These are phyloP conservation scores for Paracoccidioides brasiliensis DNA, from an alignment of 2,329 filamentous ascomycete genomes.

Conservation along the genomic window DNA sequence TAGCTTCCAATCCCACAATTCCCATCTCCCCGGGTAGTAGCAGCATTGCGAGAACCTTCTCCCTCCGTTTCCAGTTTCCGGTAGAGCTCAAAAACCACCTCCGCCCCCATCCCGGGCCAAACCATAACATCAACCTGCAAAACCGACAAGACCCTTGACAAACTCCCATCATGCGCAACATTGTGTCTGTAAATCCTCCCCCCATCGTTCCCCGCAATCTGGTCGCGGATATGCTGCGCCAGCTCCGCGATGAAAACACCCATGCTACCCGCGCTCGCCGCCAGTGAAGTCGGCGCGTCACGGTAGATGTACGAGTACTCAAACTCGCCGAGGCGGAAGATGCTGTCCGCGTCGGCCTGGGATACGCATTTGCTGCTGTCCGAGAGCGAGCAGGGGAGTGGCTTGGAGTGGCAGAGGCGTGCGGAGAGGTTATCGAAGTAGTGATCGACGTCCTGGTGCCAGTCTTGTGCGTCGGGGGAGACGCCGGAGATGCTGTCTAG, in stretches of 20 bases:
- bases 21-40: constrained; percentile 7
- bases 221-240: constrained; percentile 48
- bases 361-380: constrained; percentile 44
- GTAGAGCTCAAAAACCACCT: constrained; percentile 66
- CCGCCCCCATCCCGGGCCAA: constrained; percentile 72
- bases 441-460: constrained; percentile 59
- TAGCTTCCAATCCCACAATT: constrained; percentile 17
- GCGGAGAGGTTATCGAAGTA: constrained; percentile 78
- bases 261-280: constrained; percentile 47
- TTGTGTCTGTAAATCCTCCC: constrained; percentile 55
- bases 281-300: constrained; percentile 48
- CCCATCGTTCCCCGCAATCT: constrained; percentile 29
- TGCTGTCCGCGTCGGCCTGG: constrained; percentile 49
- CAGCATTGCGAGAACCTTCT: background rate
- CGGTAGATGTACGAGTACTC: constrained; percentile 72
- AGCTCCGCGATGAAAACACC: constrained; percentile 67
- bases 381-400: constrained; percentile 53
- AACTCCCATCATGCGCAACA: constrained; percentile 64
- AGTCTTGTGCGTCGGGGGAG: constrained; percentile 39
- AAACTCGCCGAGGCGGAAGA: constrained; percentile 66
- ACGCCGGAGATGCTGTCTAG: constrained; percentile 61
- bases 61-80: constrained; percentile 24
- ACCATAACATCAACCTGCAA: constrained; percentile 65
- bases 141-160: constrained; percentile 54
- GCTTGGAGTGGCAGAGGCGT: constrained; percentile 60